These are phyloP conservation scores for Zygosaccharomyces sapae DNA, from an alignment of 1,139 yeast genomes.

Conservation along the genomic window DNA sequence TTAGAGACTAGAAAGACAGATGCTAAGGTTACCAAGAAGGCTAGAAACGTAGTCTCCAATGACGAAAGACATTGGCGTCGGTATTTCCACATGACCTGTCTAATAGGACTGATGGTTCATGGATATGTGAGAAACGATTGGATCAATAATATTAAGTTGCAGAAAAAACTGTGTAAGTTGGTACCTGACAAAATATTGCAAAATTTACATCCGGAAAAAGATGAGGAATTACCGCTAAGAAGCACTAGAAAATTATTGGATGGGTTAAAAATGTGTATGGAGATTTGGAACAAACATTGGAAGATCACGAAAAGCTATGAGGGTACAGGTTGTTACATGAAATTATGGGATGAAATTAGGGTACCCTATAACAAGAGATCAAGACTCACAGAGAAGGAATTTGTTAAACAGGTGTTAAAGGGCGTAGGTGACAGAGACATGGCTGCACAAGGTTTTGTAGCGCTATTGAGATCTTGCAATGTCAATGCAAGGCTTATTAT, in stretches of 20 bases:
- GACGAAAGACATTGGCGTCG: constrained; percentile 54
- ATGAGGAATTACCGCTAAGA: constrained; percentile 37
- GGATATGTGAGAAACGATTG: constrained; percentile 68
- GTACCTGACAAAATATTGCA: constrained; percentile 47
- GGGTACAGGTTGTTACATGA: constrained; percentile 45
- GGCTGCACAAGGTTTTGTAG: constrained; percentile 84
- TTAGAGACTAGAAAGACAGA: constrained; percentile 20
- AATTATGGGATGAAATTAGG: constrained; percentile 56
- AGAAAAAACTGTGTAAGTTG: constrained; percentile 39
- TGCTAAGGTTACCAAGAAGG: constrained; percentile 24
- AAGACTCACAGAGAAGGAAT: constrained; percentile 39
- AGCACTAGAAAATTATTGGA: constrained; percentile 72
- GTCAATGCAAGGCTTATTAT: constrained; percentile 70
- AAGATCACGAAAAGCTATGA: constrained; percentile 40
- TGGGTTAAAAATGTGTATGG: constrained; percentile 62
- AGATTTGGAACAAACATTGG: constrained; percentile 58
- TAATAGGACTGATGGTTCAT: constrained; percentile 58
- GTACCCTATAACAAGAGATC: constrained; percentile 17
- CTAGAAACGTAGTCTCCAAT: constrained; percentile 42
- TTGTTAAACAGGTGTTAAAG: constrained; percentile 41
- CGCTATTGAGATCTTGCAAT: constrained; percentile 65
- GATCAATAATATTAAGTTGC: constrained; percentile 54
- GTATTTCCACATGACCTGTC: constrained; percentile 53
- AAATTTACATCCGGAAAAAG: constrained; percentile 46
- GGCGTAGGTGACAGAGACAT: constrained; percentile 72